Percentiles rank a stretch among this genome's conserved stretches.
phyloP scores from a whole-genome alignment of 345 rosid genomes.

The Reutealis trisperma region DNA sequence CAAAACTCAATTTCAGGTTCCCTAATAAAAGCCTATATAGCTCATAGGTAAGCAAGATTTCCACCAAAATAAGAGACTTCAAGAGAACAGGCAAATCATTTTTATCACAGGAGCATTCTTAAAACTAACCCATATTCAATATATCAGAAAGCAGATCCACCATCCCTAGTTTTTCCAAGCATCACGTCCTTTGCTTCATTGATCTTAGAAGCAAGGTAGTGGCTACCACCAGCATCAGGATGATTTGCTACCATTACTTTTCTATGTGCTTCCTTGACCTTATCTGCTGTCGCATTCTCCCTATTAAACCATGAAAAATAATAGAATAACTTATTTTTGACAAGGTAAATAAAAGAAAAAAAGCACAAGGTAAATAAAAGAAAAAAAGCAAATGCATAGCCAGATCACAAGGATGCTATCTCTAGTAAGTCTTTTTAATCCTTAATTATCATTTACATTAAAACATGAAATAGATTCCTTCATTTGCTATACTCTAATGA shows the following conservation, averaged over 20 bases:
- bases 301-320: conserved; percentile 36
- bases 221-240: conserved; percentile 93
- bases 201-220: conserved; percentile 87
- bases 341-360: background rate
- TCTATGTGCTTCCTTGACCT: conserved; percentile 89
- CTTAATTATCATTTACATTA: background rate
- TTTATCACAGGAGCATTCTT: background rate
- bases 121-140: background rate
- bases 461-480: background rate
- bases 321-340: background rate
- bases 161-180: conserved; percentile 70
- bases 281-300: conserved; percentile 62
- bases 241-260: conserved; percentile 92
- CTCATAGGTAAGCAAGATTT: background rate
- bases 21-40: background rate
- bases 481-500: background rate
- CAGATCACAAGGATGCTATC: background rate
- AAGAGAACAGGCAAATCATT: conserved; percentile 1
- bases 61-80: background rate
- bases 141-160: conserved; percentile 67
- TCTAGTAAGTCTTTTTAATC: background rate
- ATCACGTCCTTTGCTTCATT: conserved; percentile 85
- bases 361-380: no score
- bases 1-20: background rate
- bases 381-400: background rate